phyloP scores from a whole-genome alignment of 192 early-diverging fungal genomes.

The Physocladia obscura region DNA sequence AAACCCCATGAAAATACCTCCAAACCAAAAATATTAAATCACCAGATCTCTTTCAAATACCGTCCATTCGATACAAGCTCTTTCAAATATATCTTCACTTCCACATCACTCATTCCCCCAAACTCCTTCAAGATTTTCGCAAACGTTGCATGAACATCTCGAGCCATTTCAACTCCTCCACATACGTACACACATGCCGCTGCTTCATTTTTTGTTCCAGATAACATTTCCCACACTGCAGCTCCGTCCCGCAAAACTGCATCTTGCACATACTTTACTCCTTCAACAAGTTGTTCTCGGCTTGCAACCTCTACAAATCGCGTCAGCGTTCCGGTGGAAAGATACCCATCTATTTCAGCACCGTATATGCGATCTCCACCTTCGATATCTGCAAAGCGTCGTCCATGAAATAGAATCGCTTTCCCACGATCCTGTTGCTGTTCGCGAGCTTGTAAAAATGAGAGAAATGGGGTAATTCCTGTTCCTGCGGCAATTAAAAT shows the following conservation, averaged over 20 bases:
- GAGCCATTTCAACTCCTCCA: conserved; percentile 75
- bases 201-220: neutral
- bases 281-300: neutral
- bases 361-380: conserved; percentile 72
- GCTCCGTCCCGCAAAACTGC: conserved; percentile 53
- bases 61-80: conserved; percentile 63
- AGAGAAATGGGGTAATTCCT: conserved; percentile 91
- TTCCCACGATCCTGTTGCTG: conserved; percentile 7
- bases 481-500: conserved; percentile 92
- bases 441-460: conserved; percentile 67
- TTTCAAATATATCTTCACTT: conserved; percentile 56
- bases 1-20: neutral
- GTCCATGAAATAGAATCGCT: conserved; percentile 78
- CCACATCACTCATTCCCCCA: conserved; percentile 42
- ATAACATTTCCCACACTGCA: conserved; percentile 7
- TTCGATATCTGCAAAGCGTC: conserved; percentile 54
- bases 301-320: conserved; percentile 40
- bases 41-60: conserved; percentile 61
- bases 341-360: conserved; percentile 55
- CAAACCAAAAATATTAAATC: neutral
- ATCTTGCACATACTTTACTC: conserved; percentile 83
- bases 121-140: conserved; percentile 59
- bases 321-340: conserved; percentile 52
- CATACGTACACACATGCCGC: conserved; percentile 37
- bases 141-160: conserved; percentile 77